Percentiles rank a stretch among this genome's conserved stretches.
Conservation (phyloP, 805 yeast species). For the Metschnikowia hibisci region DNA sequence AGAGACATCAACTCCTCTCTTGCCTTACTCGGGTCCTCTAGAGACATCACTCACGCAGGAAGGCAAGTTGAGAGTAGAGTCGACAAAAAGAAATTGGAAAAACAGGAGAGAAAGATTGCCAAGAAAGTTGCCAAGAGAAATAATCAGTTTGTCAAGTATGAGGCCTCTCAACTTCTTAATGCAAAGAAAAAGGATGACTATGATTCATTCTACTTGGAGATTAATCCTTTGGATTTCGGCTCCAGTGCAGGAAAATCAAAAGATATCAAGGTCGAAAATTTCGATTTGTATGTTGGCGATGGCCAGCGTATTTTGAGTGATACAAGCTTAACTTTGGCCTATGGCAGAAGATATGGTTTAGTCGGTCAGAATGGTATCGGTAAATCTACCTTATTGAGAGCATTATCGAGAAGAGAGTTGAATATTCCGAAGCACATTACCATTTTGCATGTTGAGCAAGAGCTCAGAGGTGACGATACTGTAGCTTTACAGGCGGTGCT, state of each 20-base stretch:
- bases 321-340: constrained; percentile 79
- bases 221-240: constrained; percentile 91
- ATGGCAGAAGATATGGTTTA: constrained; percentile 93
- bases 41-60: constrained; percentile 88
- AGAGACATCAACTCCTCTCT: constrained; percentile 73
- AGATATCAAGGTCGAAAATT: constrained; percentile 88
- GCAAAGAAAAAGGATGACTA: constrained; percentile 69
- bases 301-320: constrained; percentile 90
- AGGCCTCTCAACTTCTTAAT: constrained; percentile 85
- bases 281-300: constrained; percentile 93
- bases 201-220: constrained; percentile 91
- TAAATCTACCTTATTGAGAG: constrained; percentile 89
- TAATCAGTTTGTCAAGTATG: constrained; percentile 80
- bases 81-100: constrained; percentile 92
- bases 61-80: constrained; percentile 90
- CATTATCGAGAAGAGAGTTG: constrained; percentile 89
- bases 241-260: constrained; percentile 88
- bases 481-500: constrained; percentile 90
- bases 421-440: constrained; percentile 94
- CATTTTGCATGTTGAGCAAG: constrained; percentile 96
- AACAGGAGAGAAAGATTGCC: constrained; percentile 96
- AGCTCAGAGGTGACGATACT: constrained; percentile 88
- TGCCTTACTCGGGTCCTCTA: constrained; percentile 70
- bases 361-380: constrained; percentile 99
- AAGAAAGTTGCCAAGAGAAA: constrained; percentile 91